These are phyloP conservation scores for Mycocentrospora acerina DNA, from an alignment of 2,329 filamentous ascomycete genomes.

Conservation along the genomic window DNA sequence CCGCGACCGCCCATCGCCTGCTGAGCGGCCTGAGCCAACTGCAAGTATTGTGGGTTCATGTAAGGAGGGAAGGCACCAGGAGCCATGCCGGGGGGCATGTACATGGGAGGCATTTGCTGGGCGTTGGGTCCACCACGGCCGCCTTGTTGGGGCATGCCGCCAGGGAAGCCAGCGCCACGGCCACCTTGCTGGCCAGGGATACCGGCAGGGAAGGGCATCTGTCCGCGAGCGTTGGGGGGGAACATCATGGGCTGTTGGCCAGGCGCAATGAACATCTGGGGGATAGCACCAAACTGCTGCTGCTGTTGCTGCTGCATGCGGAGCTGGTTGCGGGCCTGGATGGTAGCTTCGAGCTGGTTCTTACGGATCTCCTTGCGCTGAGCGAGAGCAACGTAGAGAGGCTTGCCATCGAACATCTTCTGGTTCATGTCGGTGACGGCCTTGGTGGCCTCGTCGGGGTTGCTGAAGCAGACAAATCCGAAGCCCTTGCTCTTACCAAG, in stretches of 20 bases:
- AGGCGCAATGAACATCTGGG: conserved; percentile 88
- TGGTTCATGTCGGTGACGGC: conserved; percentile 99
- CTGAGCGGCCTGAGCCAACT: conserved; percentile 70
- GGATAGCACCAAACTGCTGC: conserved; percentile 53
- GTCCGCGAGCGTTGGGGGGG: conserved; percentile 59
- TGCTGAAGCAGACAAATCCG: conserved; percentile 99
- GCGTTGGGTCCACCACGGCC: conserved; percentile 75
- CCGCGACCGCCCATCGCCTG: conserved; percentile 60
- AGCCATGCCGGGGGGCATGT: conserved; percentile 67
- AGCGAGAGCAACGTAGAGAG: conserved; percentile 93
- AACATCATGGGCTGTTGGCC: conserved; percentile 70
- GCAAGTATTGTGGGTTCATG: conserved; percentile 77
- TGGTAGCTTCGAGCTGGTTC: conserved; percentile 97
- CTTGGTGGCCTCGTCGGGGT: conserved; percentile 98
- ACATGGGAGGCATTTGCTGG: conserved; percentile 86
- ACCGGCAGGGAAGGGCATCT: conserved; percentile 61
- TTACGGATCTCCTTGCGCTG: conserved; percentile 99
- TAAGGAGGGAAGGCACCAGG: conserved; percentile 70
- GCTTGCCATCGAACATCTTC: conserved; percentile 97
- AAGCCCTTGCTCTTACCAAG: conserved; percentile 99
- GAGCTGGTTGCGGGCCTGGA: conserved; percentile 97
- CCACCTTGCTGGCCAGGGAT: conserved; percentile 74
- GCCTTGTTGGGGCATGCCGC: conserved; percentile 76
- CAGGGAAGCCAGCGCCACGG: conserved; percentile 83
- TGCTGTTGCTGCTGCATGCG: conserved; percentile 95